These are phyloP conservation scores for Maudiozyma bulderi DNA, from an alignment of 805 yeast genomes.

Conservation along the genomic window DNA sequence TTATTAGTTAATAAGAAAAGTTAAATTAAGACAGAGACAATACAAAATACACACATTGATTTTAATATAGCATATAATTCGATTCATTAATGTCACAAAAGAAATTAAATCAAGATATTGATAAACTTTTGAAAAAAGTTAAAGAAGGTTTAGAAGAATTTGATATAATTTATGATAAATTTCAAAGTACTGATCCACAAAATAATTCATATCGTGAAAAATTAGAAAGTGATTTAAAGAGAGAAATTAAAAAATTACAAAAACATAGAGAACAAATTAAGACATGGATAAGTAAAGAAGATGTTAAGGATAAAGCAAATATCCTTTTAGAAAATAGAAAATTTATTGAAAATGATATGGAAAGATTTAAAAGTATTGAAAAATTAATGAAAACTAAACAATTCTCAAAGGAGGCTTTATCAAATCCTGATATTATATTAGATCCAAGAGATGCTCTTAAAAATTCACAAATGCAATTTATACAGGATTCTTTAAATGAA, in stretches of 20 bases:
- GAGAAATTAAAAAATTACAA: conserved; percentile 90
- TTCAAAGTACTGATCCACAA: conserved; percentile 54
- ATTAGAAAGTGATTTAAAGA: conserved; percentile 81
- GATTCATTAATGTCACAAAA: conserved; percentile 35
- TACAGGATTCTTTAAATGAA: conserved; percentile 67
- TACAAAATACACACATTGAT: too few relatives aligned
- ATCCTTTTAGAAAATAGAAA: conserved; percentile 63
- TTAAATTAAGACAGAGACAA: too few relatives aligned
- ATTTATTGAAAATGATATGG: conserved; percentile 76
- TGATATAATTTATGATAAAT: conserved; percentile 78
- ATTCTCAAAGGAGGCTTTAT: conserved; percentile 85
- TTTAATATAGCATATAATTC: too few relatives aligned
- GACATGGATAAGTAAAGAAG: conserved; percentile 86
- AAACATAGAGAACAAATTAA: conserved; percentile 91
- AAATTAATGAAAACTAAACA: conserved; percentile 90
- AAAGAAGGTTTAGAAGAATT: conserved; percentile 83
- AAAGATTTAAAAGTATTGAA: conserved; percentile 88
- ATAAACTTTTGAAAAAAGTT: conserved; percentile 85
- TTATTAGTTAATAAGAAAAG: too few relatives aligned
- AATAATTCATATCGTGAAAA: conserved; percentile 87
- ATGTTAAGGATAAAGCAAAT: conserved; percentile 80
- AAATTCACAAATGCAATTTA: conserved; percentile 58
- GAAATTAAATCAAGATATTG: conserved; percentile 62
- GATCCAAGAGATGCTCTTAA: conserved; percentile 79
- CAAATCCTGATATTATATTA: conserved; percentile 47